Evolutionary conservation across 2,329 filamentous ascomycete species (phyloP), one percentile per base, ranked within the genome.

Genomic region (Colletotrichum chrysophilum): DNA sequence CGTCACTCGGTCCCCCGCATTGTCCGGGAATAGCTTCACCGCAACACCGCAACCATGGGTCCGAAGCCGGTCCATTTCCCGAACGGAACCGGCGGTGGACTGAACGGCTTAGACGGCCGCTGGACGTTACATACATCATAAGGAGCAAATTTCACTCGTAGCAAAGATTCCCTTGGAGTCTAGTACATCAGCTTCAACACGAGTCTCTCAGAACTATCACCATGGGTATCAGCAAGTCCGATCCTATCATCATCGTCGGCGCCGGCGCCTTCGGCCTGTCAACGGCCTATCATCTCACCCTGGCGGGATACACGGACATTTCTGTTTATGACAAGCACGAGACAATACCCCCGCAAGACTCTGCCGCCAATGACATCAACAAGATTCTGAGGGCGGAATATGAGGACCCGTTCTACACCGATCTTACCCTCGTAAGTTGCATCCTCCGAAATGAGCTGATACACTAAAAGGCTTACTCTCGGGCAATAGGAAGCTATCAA

Each of bases 361-460:
- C 91, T 0, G 91, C 90, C 0, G 90, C 87, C 24, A 90, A 91
- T 74, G 90, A 93, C 77, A 79, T 92, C 30, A 93, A 92, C 80
- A 93, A 93, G 81, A 92, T 92, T 71, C 84, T 92, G 43, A 86
- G 90, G 3, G 89, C 88, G 6, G 90, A 92, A 77, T 92, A 92
- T 74, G 89, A 90, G 76, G 89, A 91, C 74, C 83, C 85, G 0
- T 91, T 90, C 71, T 92, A 92, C 74, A 89, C 89, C 1, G 84
- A 90, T 3, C 79, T 91, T 58, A 87, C 90, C 3, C 82, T 91
- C 70, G 89, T 89, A 81, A 74, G 85, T 71, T 13, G 26, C n/a
- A 32, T 32, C 16, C 30, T 26, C 30, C 30, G 32, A 30, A 21
- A 52, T 13, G 12, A 36, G 16, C 6, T 48, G 13, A 48, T 28